Evolutionary conservation across 164 flowering plant genomes (phyloP).

Genomic region (Vitis amurensis): DNA sequence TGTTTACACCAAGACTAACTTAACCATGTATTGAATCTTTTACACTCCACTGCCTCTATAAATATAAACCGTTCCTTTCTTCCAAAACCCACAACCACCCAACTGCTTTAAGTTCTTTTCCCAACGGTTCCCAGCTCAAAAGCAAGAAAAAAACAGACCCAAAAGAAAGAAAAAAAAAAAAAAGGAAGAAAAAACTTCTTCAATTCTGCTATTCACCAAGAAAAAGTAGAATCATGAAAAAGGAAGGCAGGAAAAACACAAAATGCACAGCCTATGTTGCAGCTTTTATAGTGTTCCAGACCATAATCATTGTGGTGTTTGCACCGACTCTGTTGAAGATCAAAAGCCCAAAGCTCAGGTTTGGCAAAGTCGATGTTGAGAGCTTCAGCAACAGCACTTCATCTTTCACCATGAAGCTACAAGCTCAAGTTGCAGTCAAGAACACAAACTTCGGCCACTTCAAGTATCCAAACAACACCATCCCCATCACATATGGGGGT

Average conservation of each 20-base stretch:
- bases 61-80: too few relatives aligned
- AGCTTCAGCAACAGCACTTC: neutral
- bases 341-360: constrained; percentile 3
- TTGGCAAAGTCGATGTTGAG: neutral
- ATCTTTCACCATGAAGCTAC: constrained; percentile 8
- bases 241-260: neutral
- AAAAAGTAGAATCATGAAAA: neutral
- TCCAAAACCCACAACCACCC: too few relatives aligned
- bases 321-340: constrained; percentile 2
- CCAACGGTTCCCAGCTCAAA: too few relatives aligned
- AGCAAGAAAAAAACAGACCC: too few relatives aligned
- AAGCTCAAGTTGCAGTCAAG: constrained; percentile 6
- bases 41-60: too few relatives aligned
- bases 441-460: constrained; percentile 18
- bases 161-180: too few relatives aligned
- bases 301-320: neutral
- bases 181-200: too few relatives aligned
- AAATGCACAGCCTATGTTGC: neutral
- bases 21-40: too few relatives aligned
- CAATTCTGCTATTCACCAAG: neutral
- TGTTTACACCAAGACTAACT: too few relatives aligned
- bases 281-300: constrained; percentile 1
- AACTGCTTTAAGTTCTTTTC: too few relatives aligned
- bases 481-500: constrained; percentile 2
- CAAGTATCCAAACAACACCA: constrained; percentile 10